Evolutionary conservation across 129 eudicot genomes (phyloP).

Genomic region (Artemisia annua): DNA sequence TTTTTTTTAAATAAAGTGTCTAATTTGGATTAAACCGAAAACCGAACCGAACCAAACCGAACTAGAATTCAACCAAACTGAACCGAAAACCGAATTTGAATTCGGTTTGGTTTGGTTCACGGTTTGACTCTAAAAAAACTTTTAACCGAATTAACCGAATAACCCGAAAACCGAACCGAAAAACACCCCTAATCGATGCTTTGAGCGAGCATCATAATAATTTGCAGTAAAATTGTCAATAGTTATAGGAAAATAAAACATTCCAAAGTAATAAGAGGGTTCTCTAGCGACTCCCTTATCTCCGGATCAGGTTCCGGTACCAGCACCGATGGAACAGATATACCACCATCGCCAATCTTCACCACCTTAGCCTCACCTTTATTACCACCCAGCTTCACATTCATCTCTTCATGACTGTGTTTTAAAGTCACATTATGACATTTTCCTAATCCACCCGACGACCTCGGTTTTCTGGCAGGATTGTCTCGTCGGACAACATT

Average conservation of each 20-base stretch:
- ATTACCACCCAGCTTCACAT: constrained; percentile 4
- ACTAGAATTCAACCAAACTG: too few relatives aligned
- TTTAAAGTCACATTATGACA: constrained; percentile 15
- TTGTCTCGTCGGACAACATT: constrained; percentile 23
- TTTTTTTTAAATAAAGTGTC: too few relatives aligned
- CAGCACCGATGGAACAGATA: constrained; percentile 19
- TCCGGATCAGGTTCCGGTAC: neutral
- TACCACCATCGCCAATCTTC: constrained; percentile 13
- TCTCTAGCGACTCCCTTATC: constrained; percentile 51
- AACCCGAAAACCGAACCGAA: too few relatives aligned
- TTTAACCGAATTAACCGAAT: too few relatives aligned
- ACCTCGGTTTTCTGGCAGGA: constrained; percentile 40
- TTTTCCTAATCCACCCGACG: constrained; percentile 38
- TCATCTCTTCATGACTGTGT: constrained; percentile 19
- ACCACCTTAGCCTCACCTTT: constrained; percentile 16
- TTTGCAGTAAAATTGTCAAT: too few relatives aligned
- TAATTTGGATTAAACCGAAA: too few relatives aligned
- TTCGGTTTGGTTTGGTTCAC: too few relatives aligned
- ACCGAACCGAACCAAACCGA: too few relatives aligned
- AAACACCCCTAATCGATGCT: too few relatives aligned
- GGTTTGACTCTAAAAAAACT: too few relatives aligned
- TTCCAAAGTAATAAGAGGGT: constrained; percentile 57
- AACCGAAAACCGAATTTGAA: too few relatives aligned
- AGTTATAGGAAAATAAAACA: constrained; percentile 55
- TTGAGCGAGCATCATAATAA: too few relatives aligned